A percentile compares a stretch with the other conserved stretches of the same genome.
Evolutionary conservation across 805 yeast species (phyloP).

Genomic region (Citeromyces nyonsensis): DNA sequence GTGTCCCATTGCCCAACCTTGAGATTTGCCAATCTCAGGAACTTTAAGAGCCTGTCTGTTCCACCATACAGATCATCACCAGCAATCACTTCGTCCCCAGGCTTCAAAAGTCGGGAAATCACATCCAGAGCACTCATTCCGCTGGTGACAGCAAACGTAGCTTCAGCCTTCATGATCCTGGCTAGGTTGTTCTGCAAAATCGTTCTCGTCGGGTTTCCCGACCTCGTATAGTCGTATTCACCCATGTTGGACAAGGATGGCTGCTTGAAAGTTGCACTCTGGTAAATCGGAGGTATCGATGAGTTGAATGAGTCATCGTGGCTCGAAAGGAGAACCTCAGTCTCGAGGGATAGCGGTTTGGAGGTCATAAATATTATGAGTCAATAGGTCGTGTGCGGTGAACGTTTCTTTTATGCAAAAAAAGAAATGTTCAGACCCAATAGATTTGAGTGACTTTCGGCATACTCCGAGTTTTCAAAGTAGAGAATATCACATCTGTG

Average conservation of each 20-base stretch:
- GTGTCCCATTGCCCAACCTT: conserved; percentile 71
- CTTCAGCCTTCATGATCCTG: conserved; percentile 61
- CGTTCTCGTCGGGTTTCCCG: conserved; percentile 89
- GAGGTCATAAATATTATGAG: conserved; percentile 13
- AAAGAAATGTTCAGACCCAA: not conserved
- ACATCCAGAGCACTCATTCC: conserved; percentile 94
- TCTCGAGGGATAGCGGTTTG: conserved; percentile 27
- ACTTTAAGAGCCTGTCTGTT: conserved; percentile 71
- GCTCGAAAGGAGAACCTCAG: conserved; percentile 51
- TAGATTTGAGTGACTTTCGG: too few species aligned
- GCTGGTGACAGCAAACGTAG: conserved; percentile 69
- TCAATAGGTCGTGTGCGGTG: not conserved
- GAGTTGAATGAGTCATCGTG: conserved; percentile 62
- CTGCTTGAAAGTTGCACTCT: conserved; percentile 90
- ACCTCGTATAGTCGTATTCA: conserved; percentile 74
- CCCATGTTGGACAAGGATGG: conserved; percentile 60
- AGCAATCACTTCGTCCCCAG: conserved; percentile 86
- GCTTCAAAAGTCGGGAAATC: conserved; percentile 53
- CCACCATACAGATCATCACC: conserved; percentile 96
- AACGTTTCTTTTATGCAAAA: not conserved
- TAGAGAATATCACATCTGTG: too few species aligned
- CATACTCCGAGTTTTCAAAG: too few species aligned
- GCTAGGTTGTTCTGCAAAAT: conserved; percentile 66
- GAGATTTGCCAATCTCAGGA: conserved; percentile 49
- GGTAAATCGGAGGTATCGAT: conserved; percentile 79